A percentile compares a stretch with the other conserved stretches of the same genome.
These are phyloP conservation scores for Diaporthe ilicicola DNA, from an alignment of 2,329 filamentous ascomycete species.

Conservation along the genomic window DNA sequence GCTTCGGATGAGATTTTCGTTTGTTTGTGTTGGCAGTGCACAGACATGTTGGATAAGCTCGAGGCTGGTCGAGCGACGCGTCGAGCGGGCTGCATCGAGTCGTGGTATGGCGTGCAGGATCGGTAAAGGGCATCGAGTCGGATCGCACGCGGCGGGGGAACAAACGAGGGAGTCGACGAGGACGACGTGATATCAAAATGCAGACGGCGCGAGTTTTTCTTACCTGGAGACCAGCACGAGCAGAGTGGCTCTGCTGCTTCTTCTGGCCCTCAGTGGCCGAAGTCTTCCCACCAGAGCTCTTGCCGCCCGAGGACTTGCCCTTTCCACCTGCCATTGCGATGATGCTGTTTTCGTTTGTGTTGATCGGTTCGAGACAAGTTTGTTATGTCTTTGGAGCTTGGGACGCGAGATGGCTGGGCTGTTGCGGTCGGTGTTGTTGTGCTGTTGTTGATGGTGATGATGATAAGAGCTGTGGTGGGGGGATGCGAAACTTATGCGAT, in stretches of 20 bases:
- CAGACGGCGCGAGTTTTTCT: conserved; percentile 48
- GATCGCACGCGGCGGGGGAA: background rate
- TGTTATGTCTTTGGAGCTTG: background rate
- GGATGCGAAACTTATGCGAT: conserved; percentile 24
- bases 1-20: background rate
- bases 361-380: background rate
- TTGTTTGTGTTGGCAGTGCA: background rate
- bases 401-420: background rate
- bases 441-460: conserved; percentile 16
- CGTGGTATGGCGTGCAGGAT: conserved; percentile 19
- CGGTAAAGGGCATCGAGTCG: conserved; percentile 33
- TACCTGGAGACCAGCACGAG: conserved; percentile 95
- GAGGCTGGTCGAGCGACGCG: conserved; percentile 22
- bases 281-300: conserved; percentile 83
- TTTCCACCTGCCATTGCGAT: conserved; percentile 81
- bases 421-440: background rate
- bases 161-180: background rate
- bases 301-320: conserved; percentile 91
- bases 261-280: conserved; percentile 72
- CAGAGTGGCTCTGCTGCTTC: conserved; percentile 95
- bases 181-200: background rate
- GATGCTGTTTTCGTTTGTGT: conserved; percentile 2
- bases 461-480: conserved; percentile 28
- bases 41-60: conserved; percentile 12
- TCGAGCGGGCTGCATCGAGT: conserved; percentile 24